These are phyloP conservation scores for Euphorbia pulcherrima DNA, from an alignment of 345 rosid genomes.

Conservation along the genomic window DNA sequence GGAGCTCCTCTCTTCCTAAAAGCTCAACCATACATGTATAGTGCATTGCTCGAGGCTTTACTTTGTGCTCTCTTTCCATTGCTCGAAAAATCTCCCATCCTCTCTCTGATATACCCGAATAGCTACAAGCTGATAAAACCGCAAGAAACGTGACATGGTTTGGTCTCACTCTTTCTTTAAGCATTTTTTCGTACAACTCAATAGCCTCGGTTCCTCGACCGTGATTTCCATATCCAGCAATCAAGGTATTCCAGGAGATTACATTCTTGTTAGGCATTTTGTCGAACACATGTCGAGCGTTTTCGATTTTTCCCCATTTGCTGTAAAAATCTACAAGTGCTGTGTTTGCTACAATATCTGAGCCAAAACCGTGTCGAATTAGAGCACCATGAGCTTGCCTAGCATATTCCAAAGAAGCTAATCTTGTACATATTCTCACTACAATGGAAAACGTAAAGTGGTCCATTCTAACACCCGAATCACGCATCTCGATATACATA, in stretches of 20 bases:
- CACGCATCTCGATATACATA: constrained; percentile 67
- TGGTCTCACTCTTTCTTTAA: constrained; percentile 47
- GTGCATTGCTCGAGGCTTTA: constrained; percentile 87
- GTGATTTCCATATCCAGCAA: constrained; percentile 76
- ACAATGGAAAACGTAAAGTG: constrained; percentile 76
- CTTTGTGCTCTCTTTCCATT: constrained; percentile 55
- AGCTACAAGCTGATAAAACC: constrained; percentile 72
- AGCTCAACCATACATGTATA: constrained; percentile 73
- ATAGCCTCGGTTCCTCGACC: constrained; percentile 70
- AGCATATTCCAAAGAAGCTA: constrained; percentile 65
- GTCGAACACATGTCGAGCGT: constrained; percentile 66
- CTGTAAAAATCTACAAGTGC: constrained; percentile 86
- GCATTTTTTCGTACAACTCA: constrained; percentile 64
- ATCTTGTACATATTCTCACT: constrained; percentile 57
- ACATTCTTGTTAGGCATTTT: constrained; percentile 62
- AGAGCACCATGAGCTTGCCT: constrained; percentile 81
- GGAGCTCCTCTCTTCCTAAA: constrained; percentile 66
- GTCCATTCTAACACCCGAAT: constrained; percentile 61
- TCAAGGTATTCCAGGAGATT: constrained; percentile 81
- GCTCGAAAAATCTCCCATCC: constrained; percentile 81
- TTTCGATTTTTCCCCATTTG: constrained; percentile 90
- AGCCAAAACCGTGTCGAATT: constrained; percentile 62
- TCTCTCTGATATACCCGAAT: constrained; percentile 54
- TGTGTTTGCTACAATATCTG: constrained; percentile 66
- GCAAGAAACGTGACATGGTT: constrained; percentile 77